Evolutionary conservation across 1,284 basidiomycete genomes (phyloP).

Genomic region (Uromyces viciae-fabae): DNA sequence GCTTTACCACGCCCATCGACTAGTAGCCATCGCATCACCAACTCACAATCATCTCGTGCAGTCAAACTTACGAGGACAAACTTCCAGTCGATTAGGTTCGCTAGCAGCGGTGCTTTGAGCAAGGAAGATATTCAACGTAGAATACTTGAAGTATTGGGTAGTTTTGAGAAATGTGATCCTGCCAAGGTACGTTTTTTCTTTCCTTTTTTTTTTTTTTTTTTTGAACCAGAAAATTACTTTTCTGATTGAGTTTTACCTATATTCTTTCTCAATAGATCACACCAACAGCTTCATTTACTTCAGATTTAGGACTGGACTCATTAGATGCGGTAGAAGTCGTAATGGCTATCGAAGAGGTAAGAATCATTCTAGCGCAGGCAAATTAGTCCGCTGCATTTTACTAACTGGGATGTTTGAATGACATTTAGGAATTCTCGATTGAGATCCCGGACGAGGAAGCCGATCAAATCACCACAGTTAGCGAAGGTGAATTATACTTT

Average conservation of each 20-base stretch:
- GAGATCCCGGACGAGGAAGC: slow-evolving; percentile 98
- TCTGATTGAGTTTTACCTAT: not conserved
- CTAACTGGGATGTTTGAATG: slow-evolving; percentile 23
- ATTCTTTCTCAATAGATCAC: slow-evolving; percentile 63
- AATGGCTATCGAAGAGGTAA: slow-evolving; percentile 81
- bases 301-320: slow-evolving; percentile 91
- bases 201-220: not conserved
- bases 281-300: slow-evolving; percentile 70
- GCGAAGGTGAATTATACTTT: slow-evolving; percentile 67
- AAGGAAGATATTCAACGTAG: slow-evolving; percentile 70
- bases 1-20: not conserved
- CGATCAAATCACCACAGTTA: slow-evolving; percentile 92
- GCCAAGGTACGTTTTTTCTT: slow-evolving; percentile 64
- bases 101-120: slow-evolving; percentile 25
- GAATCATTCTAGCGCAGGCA: slow-evolving; percentile 1
- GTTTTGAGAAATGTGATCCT: slow-evolving; percentile 89
- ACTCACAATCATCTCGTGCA: not conserved
- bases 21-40: not conserved
- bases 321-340: slow-evolving; percentile 97
- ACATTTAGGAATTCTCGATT: slow-evolving; percentile 70
- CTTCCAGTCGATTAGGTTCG: slow-evolving; percentile 28
- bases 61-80: not conserved
- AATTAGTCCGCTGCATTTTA: slow-evolving; percentile 67
- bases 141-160: slow-evolving; percentile 81
- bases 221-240: no score